Conservation (phyloP, 2,329 filamentous ascomycete genomes). For the Peltaster fructicola region DNA sequence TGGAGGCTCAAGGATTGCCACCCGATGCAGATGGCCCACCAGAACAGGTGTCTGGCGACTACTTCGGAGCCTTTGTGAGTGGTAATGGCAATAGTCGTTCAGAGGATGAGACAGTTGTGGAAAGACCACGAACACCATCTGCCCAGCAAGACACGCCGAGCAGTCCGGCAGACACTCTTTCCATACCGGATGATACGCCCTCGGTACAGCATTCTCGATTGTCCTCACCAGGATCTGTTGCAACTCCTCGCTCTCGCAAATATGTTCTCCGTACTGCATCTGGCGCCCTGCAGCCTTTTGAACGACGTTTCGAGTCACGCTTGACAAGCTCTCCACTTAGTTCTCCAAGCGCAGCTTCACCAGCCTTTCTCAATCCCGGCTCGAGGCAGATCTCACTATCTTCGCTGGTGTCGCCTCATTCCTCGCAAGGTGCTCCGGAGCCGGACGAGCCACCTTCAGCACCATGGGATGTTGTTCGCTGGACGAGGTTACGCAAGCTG, state of each 20-base stretch:
- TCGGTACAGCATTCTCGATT: slow-evolving; percentile 50
- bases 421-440: slow-evolving; percentile 37
- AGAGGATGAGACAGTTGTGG: too few relatives aligned
- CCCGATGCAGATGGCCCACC: too few relatives aligned
- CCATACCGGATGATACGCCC: slow-evolving; percentile 66
- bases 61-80: too few relatives aligned
- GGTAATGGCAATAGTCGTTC: too few relatives aligned
- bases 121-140: slow-evolving; percentile 1
- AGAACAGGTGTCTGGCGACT: too few relatives aligned
- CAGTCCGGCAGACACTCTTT: slow-evolving; percentile 55
- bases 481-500: slow-evolving; percentile 84
- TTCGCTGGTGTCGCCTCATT: slow-evolving; percentile 44
- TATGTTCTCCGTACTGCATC: slow-evolving; percentile 52
- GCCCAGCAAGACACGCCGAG: slow-evolving; percentile 1
- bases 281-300: slow-evolving; percentile 79
- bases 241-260: slow-evolving; percentile 41
- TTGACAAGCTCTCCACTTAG: slow-evolving; percentile 45
- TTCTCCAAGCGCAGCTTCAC: slow-evolving; percentile 55
- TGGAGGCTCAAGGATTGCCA: slow-evolving; percentile 5
- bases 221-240: slow-evolving; percentile 54
- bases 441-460: slow-evolving; percentile 39
- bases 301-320: slow-evolving; percentile 81
- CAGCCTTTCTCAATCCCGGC: slow-evolving; percentile 57
- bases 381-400: slow-evolving; percentile 44
- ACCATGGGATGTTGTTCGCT: slow-evolving; percentile 93